Evolutionary conservation across 441 rosid species (phyloP).

Genomic region (Corymbia citriodora): DNA sequence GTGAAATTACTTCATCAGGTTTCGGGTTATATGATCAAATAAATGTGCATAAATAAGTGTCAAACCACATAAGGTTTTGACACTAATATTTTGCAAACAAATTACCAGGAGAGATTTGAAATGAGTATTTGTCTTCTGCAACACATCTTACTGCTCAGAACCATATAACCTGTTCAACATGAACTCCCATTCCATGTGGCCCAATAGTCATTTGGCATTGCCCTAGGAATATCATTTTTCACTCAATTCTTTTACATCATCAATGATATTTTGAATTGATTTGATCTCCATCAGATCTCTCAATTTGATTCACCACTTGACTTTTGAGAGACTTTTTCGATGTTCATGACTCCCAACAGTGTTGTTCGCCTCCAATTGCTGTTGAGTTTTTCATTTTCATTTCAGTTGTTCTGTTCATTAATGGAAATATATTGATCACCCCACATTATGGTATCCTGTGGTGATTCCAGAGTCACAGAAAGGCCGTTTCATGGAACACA

Average conservation of each 20-base stretch:
- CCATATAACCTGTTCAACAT: background rate
- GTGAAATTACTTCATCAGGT: background rate
- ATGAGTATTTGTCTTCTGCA: background rate
- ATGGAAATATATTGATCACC: background rate
- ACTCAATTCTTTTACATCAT: background rate
- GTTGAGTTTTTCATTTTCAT: background rate
- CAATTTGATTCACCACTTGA: background rate
- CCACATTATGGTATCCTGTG: background rate
- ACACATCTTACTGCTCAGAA: background rate
- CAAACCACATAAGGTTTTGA: background rate
- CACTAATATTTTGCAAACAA: background rate
- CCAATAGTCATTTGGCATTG: background rate
- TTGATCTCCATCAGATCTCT: background rate
- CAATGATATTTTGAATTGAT: background rate
- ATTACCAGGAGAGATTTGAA: background rate
- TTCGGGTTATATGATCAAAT: background rate
- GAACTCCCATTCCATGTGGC: background rate
- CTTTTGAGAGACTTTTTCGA: background rate
- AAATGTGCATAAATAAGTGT: background rate
- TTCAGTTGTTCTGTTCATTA: background rate
- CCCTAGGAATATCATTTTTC: background rate
- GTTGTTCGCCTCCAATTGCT: background rate
- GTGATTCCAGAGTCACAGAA: background rate
- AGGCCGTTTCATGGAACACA: background rate
- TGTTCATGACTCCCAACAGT: background rate